Conservation (phyloP, 2,329 filamentous ascomycete species). For the Pseudogymnoascus sp. region DNA sequence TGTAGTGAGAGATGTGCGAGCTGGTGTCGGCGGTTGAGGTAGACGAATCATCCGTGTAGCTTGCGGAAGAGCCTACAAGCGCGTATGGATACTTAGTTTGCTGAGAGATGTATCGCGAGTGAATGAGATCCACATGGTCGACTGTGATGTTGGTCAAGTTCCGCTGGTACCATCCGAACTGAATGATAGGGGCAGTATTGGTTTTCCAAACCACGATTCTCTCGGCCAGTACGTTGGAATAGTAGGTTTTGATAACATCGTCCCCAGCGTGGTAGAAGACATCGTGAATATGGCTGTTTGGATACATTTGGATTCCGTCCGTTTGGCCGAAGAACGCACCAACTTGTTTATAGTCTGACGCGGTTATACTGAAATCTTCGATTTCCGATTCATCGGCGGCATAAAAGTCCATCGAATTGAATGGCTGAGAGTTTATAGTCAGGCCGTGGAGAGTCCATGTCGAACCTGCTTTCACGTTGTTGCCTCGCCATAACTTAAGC, state of each 20-base stretch:
- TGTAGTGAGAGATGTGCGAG: background rate
- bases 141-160: slow-evolving; percentile 24
- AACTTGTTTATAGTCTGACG: slow-evolving; percentile 33
- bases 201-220: slow-evolving; percentile 27
- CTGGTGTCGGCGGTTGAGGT: slow-evolving; percentile 8
- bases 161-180: slow-evolving; percentile 30
- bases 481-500: slow-evolving; percentile 28
- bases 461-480: slow-evolving; percentile 19
- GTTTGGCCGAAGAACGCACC: slow-evolving; percentile 33
- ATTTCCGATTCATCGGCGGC: slow-evolving; percentile 13
- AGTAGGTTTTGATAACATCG: slow-evolving; percentile 32
- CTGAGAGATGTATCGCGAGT: slow-evolving; percentile 20
- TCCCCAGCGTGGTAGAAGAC: slow-evolving; percentile 32
- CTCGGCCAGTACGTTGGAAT: slow-evolving; percentile 23
- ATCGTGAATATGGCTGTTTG: slow-evolving; percentile 25
- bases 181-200: slow-evolving; percentile 29
- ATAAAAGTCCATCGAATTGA: slow-evolving; percentile 31
- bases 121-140: slow-evolving; percentile 24
- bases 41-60: background rate
- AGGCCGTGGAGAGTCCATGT: slow-evolving; percentile 24
- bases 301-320: slow-evolving; percentile 31
- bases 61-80: slow-evolving; percentile 21
- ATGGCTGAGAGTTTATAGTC: slow-evolving; percentile 30
- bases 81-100: slow-evolving; percentile 17
- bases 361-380: slow-evolving; percentile 21